These are phyloP conservation scores for Graphiopsis chlorocephala DNA, from an alignment of 2,329 filamentous ascomycete genomes.

Conservation along the genomic window DNA sequence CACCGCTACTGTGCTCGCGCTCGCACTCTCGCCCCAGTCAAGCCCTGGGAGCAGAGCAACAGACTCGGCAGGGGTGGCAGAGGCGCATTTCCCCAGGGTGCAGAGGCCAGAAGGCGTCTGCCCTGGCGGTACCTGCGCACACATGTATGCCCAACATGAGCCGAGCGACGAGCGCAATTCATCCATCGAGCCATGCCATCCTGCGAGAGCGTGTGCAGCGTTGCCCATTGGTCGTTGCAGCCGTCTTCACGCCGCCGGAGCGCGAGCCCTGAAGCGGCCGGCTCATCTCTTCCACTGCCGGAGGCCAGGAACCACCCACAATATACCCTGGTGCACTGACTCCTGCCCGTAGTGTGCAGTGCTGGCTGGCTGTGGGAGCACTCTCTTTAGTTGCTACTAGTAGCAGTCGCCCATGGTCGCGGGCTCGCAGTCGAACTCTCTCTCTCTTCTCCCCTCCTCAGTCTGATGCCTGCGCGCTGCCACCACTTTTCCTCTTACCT, in stretches of 20 bases:
- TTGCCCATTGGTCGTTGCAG: neutral
- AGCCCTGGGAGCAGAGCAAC: neutral
- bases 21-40: neutral
- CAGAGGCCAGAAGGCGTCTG: neutral
- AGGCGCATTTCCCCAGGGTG: neutral
- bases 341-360: neutral
- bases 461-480: neutral
- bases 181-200: neutral
- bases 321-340: conserved; percentile 1
- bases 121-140: neutral
- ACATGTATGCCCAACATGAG: neutral
- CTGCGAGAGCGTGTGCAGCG: neutral
- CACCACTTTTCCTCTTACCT: neutral
- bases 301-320: conserved; percentile 5
- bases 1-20: neutral
- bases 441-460: neutral
- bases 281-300: conserved; percentile 1
- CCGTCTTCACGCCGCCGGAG: conserved; percentile 3
- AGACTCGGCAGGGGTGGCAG: neutral
- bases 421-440: neutral
- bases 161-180: neutral
- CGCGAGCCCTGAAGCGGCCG: neutral
- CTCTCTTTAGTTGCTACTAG: neutral
- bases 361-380: neutral
- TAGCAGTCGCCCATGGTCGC: neutral